phyloP scores from a whole-genome alignment of 169 alveolate genomes.

The Babesia ovata region DNA sequence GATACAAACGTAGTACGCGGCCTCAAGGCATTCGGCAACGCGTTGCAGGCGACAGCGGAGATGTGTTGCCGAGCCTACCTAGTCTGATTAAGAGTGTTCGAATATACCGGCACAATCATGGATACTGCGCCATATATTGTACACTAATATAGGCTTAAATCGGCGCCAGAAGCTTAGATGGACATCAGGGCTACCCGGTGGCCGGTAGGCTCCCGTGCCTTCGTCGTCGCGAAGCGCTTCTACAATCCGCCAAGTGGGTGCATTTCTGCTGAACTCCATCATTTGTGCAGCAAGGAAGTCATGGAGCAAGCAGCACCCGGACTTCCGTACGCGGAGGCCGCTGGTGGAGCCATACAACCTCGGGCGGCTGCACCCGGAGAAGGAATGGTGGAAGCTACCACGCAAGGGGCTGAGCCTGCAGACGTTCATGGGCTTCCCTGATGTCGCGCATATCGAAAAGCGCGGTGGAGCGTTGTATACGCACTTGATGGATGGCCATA shows the following conservation, averaged over 20 bases:
- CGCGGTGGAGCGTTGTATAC: slow-evolving; percentile 80
- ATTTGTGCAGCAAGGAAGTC: slow-evolving; percentile 62
- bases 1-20: too few relatives aligned
- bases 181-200: background rate
- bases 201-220: slow-evolving; percentile 5
- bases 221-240: slow-evolving; percentile 50
- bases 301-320: slow-evolving; percentile 83
- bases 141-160: too few relatives aligned
- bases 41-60: background rate
- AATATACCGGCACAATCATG: too few relatives aligned
- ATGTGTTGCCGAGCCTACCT: slow-evolving; percentile 6
- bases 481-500: slow-evolving; percentile 78
- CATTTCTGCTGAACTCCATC: background rate
- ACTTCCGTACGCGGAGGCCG: slow-evolving; percentile 78
- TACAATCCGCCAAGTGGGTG: slow-evolving; percentile 68
- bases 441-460: slow-evolving; percentile 62
- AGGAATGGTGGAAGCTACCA: slow-evolving; percentile 82
- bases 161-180: background rate
- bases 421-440: slow-evolving; percentile 83
- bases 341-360: slow-evolving; percentile 78
- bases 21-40: too few relatives aligned
- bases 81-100: too few relatives aligned
- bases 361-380: slow-evolving; percentile 77
- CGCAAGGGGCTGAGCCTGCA: slow-evolving; percentile 69
- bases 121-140: too few relatives aligned